These are phyloP conservation scores for Croton laevigatus DNA, from an alignment of 441 rosid species.

Conservation along the genomic window DNA sequence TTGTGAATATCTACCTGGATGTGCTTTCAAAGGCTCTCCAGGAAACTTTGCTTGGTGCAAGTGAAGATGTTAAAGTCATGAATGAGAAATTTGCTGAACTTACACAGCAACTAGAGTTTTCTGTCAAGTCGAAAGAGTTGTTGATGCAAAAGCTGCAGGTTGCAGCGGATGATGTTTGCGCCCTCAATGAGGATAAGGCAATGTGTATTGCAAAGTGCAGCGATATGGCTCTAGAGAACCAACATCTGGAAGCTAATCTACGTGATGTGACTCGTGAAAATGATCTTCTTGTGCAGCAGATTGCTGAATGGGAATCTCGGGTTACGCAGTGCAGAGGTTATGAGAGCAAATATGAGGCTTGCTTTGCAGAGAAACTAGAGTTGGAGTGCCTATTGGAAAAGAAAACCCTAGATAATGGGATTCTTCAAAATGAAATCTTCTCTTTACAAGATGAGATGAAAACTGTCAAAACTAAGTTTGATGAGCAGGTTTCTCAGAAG, in stretches of 20 bases:
- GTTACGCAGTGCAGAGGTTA: slow-evolving; percentile 46
- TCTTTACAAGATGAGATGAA: slow-evolving; percentile 57
- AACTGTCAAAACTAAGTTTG: slow-evolving; percentile 38
- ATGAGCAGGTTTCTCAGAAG: slow-evolving; percentile 46
- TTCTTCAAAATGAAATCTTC: slow-evolving; percentile 45
- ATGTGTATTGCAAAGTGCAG: slow-evolving; percentile 53
- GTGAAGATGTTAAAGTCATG: slow-evolving; percentile 43
- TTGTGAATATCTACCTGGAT: slow-evolving; percentile 66
- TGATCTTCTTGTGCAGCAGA: slow-evolving; percentile 55
- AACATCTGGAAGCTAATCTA: slow-evolving; percentile 54
- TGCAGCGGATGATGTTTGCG: slow-evolving; percentile 63
- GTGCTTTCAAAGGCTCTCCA: slow-evolving; percentile 70
- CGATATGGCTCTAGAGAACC: slow-evolving; percentile 60
- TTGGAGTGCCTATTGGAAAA: slow-evolving; percentile 59
- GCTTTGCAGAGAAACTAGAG: slow-evolving; percentile 59
- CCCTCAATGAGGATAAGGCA: slow-evolving; percentile 57
- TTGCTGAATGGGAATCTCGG: slow-evolving; percentile 61
- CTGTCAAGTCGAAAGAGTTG: slow-evolving; percentile 55
- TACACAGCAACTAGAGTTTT: slow-evolving; percentile 65
- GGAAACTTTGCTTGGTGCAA: slow-evolving; percentile 66
- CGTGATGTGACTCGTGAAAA: slow-evolving; percentile 55
- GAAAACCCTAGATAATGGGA: slow-evolving; percentile 47
- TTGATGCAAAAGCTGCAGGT: slow-evolving; percentile 62
- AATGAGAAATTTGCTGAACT: slow-evolving; percentile 53
- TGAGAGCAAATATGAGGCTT: slow-evolving; percentile 55